Base-by-base conservation (phyloP, 768 basidiomycete species). In the Hygrocybe punicea region DNA sequence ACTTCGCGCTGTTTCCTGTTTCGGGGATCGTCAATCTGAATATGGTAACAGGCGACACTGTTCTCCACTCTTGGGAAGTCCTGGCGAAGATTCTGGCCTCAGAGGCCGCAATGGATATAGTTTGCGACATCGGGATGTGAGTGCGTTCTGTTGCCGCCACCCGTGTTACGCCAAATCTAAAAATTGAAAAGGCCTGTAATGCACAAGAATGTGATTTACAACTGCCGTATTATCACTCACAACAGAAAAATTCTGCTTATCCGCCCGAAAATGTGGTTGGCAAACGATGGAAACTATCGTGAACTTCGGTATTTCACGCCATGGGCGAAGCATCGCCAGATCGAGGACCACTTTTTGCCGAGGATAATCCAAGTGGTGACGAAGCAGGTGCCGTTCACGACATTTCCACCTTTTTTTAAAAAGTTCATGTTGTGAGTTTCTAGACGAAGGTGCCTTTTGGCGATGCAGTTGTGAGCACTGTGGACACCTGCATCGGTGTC, bases 181-280 rank as follows among this genome's bases (percentile, higher is more conserved):
- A 4, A 35, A 19, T 42, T 24, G n/a, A 47, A 36, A 58, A 99
- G 96, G 96, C 96, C 97, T 1, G 83, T 99, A 54, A 82, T 88
- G 2, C 97, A 99, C 81, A 98, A 98, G 81, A 98, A 97, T 68
- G 93, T 94, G 47, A 95, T 89, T 61, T 98, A 98, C 76, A 99
- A 99, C 67, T 97, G 93, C 70, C 87, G 97, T 17, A 79, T 98
- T 35, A 87, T 98, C 68, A 84, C 95, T 42, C 82, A 93, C 67
- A 80, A 94, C 72, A 80, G 84, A 55, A 82, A 91, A 73, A 94
- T 99, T 58, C 73, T 98, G 1, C 84, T 98, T 60, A 98, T 99
- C 61, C 85, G 97, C 21, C 97, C 97, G 0, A 99, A 98, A 77
- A 95, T 99, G 95, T 99, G 97, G 97, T 79, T 99, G 45, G 97